Evolutionary conservation across 2,329 filamentous ascomycete species (phyloP).

Genomic region (Xylaria polymorpha): DNA sequence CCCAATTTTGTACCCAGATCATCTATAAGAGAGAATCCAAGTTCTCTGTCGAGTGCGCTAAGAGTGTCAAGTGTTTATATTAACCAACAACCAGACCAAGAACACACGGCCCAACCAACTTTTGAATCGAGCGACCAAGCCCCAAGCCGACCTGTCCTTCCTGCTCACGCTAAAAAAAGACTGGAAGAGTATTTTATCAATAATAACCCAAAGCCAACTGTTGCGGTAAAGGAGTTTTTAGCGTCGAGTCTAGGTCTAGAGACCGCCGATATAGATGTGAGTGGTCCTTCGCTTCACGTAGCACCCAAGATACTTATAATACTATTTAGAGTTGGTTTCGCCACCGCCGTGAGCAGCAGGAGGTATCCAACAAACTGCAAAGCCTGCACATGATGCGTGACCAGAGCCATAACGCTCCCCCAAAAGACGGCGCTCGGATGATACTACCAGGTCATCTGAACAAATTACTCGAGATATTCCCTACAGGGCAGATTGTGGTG

Average conservation of each 20-base stretch:
- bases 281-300: constrained; percentile 32
- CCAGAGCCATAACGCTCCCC: constrained; percentile 43
- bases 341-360: constrained; percentile 63
- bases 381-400: constrained; percentile 56
- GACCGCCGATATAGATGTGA: constrained; percentile 61
- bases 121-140: constrained; percentile 56
- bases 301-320: constrained; percentile 34
- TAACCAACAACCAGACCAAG: constrained; percentile 40
- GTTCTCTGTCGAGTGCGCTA: neutral
- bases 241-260: constrained; percentile 67
- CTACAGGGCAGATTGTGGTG: constrained; percentile 58
- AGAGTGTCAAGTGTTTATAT: constrained; percentile 16
- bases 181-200: constrained; percentile 65
- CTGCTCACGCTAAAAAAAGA: constrained; percentile 61
- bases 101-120: constrained; percentile 48
- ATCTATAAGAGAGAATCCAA: constrained; percentile 1
- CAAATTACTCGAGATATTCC: constrained; percentile 62
- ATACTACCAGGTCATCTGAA: constrained; percentile 64
- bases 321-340: constrained; percentile 61
- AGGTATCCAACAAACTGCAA: constrained; percentile 58
- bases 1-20: neutral
- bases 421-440: constrained; percentile 56
- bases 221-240: constrained; percentile 63
- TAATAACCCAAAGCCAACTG: constrained; percentile 59
- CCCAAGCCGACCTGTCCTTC: constrained; percentile 60